These are phyloP conservation scores for Aspergillus ellipticus DNA, from an alignment of 495 filamentous ascomycete species.

Conservation along the genomic window DNA sequence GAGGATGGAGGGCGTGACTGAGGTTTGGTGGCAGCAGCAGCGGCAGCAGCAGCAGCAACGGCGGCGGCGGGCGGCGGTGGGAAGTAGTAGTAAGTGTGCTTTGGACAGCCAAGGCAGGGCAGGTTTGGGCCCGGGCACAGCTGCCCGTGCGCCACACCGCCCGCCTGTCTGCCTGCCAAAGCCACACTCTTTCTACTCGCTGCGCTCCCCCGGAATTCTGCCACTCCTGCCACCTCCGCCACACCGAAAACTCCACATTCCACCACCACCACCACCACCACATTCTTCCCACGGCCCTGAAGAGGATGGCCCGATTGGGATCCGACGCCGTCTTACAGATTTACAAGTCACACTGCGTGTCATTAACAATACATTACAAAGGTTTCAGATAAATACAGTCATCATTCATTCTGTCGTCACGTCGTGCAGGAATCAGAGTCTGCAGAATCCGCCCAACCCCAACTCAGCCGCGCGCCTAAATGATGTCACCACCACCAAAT, in stretches of 20 bases:
- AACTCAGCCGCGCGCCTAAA: constrained; percentile 39
- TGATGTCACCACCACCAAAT: constrained; percentile 65
- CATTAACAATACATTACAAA: too few species aligned
- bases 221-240: neutral
- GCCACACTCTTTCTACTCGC: constrained; percentile 5
- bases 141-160: constrained; percentile 22
- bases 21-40: constrained; percentile 11
- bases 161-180: constrained; percentile 7
- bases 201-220: neutral
- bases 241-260: too few species aligned
- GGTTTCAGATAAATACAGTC: neutral
- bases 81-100: too few species aligned
- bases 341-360: too few species aligned
- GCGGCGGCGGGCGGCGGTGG: neutral
- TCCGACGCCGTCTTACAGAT: neutral
- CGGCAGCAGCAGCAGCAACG: neutral
- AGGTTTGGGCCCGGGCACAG: constrained; percentile 15
- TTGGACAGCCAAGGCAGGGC: constrained; percentile 5
- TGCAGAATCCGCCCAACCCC: neutral
- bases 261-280: too few species aligned
- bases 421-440: neutral
- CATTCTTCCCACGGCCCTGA: too few species aligned
- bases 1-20: constrained; percentile 14
- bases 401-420: constrained; percentile 2
- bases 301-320: too few species aligned